Evolutionary conservation across 306 rosid species (phyloP).

Genomic region (Calophaca sinica): DNA sequence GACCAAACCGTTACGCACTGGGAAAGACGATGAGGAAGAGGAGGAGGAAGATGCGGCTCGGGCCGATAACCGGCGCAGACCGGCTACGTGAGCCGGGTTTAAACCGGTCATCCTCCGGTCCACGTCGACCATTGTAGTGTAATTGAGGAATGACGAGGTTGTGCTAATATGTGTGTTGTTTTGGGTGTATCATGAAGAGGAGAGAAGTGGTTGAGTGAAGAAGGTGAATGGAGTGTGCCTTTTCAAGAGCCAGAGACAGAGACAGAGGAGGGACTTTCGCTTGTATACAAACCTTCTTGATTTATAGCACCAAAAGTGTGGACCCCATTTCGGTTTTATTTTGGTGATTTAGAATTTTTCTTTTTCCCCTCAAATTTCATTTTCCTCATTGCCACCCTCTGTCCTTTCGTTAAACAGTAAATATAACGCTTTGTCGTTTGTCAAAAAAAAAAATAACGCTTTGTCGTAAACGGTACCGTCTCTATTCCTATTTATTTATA

Average conservation of each 20-base stretch:
- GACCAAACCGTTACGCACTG: slow-evolving; percentile 72
- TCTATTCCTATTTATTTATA: no score
- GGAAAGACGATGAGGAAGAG: slow-evolving; percentile 48
- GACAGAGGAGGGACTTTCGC: slow-evolving; percentile 33
- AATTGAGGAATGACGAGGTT: neutral
- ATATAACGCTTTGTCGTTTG: neutral
- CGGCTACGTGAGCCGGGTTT: slow-evolving; percentile 94
- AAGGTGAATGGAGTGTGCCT: slow-evolving; percentile 2
- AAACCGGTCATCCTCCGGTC: slow-evolving; percentile 97
- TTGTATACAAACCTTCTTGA: slow-evolving; percentile 1
- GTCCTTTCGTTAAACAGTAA: neutral
- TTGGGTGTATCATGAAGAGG: neutral
- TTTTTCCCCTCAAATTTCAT: neutral
- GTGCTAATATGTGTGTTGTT: neutral
- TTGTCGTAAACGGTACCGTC: no score
- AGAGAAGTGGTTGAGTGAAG: neutral
- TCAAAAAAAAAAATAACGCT: no score
- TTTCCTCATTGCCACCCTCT: slow-evolving; percentile 38
- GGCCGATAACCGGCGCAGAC: slow-evolving; percentile 90
- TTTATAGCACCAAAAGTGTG: slow-evolving; percentile 59
- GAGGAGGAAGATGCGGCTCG: slow-evolving; percentile 73
- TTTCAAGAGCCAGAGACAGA: neutral
- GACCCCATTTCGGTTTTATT: slow-evolving; percentile 53
- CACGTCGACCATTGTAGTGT: slow-evolving; percentile 86
- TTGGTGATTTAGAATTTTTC: neutral